Percentiles rank a stretch among this genome's conserved stretches.
phyloP scores from a whole-genome alignment of 148 eudicot species.

The Pharnaceum exiguum region DNA sequence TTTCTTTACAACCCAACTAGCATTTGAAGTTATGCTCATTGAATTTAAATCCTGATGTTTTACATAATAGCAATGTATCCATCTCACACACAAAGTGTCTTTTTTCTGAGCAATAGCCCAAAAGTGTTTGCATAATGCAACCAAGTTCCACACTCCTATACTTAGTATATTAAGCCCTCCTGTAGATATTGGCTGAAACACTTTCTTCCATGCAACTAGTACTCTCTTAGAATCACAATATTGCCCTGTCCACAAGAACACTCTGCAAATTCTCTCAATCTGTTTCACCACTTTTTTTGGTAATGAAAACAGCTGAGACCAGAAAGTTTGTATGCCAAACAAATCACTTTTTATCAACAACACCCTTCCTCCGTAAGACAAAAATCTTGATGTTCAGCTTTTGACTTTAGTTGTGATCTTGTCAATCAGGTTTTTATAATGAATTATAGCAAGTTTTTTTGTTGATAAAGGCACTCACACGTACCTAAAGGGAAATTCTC shows the following conservation, averaged over 20 bases:
- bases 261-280: not conserved
- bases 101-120: not conserved
- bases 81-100: not conserved
- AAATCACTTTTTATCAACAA: not conserved
- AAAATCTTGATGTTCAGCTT: not conserved
- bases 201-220: too few relatives aligned
- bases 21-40: not conserved
- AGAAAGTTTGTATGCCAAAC: not conserved
- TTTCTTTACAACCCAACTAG: not conserved
- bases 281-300: not conserved
- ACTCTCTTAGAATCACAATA: not conserved
- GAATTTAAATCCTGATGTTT: not conserved
- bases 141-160: not conserved
- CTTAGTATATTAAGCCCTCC: not conserved
- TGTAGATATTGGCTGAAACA: not conserved
- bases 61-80: not conserved
- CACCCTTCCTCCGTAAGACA: not conserved
- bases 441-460: not conserved
- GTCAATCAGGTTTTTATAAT: not conserved
- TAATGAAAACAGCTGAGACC: not conserved
- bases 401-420: not conserved
- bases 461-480: not conserved
- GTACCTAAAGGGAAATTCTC: not conserved
- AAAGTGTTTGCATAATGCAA: not conserved
- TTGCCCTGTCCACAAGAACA: not conserved